Evolutionary conservation across 331 rosid genomes (phyloP), one percentile per base, ranked within the genome.

Genomic region (Quercus tomentella): DNA sequence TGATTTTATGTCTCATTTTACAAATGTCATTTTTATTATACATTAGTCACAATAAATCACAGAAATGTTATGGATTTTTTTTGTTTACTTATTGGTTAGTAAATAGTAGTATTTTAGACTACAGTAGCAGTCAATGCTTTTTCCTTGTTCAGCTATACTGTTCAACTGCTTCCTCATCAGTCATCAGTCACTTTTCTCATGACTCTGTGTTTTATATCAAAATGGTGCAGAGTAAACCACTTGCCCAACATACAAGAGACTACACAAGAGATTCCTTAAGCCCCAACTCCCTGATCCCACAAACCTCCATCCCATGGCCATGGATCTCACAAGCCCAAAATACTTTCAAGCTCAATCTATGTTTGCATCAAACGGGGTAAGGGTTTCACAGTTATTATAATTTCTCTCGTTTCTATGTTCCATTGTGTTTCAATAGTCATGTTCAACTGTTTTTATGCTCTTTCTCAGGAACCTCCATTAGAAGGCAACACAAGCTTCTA

Each of bases 301-400:
- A 17, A 49, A 30, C n/a, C 58, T 75, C 84, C 52, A 60, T 18
- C 49, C 30, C 80, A 65, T 65, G 66, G 20, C 84, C 82, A 92
- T 91, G 97, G 91, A 92, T 79, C 86, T 87, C 75, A 75, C 91
- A 54, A 79, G 65, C 84, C 87, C 92, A 72, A 85, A 83, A 84
- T 82, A 80, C 86, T 90, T 90, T 54, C 93, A 86, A 77, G 20
- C 93, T 82, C 86, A 90, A 31, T 82, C 89, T 66, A 31, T 83
- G 2, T 83, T 89, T 78, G 72, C 81, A 28, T 77, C 93, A 49
- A 84, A 62, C 75, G 89, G 79, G 93, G 97, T 93, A 84, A 78
- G 55, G 20, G 35, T 55, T 21, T 75, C 58, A 78, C 70, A 72
- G 58, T 52, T 61, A 23, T 69, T 5, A 54, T 16, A 58, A 17